Conservation (phyloP, 2,329 filamentous ascomycete species). For the Aspergillus sp. region DNA sequence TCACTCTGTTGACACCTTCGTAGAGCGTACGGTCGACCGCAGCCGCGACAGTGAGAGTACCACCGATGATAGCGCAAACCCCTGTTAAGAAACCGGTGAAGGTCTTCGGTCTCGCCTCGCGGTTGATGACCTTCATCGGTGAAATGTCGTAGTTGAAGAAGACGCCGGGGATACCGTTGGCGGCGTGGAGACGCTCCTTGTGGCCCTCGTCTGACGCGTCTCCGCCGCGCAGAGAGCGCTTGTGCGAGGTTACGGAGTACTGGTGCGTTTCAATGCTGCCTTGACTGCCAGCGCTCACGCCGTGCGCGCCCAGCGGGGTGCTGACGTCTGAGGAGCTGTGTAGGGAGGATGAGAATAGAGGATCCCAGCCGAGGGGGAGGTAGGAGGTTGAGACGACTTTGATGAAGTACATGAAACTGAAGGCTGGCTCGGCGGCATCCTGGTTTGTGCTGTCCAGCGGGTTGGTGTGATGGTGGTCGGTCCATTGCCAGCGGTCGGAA, state of each 20-base stretch:
- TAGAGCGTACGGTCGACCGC: conserved; percentile 89
- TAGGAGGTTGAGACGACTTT: conserved; percentile 98
- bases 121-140: conserved; percentile 99
- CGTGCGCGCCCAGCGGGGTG: conserved; percentile 67
- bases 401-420: conserved; percentile 98
- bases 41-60: conserved; percentile 91
- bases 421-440: conserved; percentile 75
- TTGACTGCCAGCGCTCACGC: conserved; percentile 62
- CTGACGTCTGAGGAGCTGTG: conserved; percentile 48
- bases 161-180: conserved; percentile 90
- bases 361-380: conserved; percentile 85
- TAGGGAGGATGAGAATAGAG: conserved; percentile 46
- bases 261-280: conserved; percentile 96
- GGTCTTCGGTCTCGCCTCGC: conserved; percentile 83
- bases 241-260: conserved; percentile 96
- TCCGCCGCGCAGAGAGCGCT: conserved; percentile 80
- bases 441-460: conserved; percentile 82
- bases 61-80: conserved; percentile 90
- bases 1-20: conserved; percentile 79
- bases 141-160: conserved; percentile 99
- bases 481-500: conserved; percentile 66
- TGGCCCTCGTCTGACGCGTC: conserved; percentile 85
- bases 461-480: conserved; percentile 81
- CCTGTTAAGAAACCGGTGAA: conserved; percentile 92
- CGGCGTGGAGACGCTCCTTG: conserved; percentile 84